These are phyloP conservation scores for Fragilaria crotonensis DNA, from an alignment of 108 stramenopile genomes.

Conservation along the genomic window DNA sequence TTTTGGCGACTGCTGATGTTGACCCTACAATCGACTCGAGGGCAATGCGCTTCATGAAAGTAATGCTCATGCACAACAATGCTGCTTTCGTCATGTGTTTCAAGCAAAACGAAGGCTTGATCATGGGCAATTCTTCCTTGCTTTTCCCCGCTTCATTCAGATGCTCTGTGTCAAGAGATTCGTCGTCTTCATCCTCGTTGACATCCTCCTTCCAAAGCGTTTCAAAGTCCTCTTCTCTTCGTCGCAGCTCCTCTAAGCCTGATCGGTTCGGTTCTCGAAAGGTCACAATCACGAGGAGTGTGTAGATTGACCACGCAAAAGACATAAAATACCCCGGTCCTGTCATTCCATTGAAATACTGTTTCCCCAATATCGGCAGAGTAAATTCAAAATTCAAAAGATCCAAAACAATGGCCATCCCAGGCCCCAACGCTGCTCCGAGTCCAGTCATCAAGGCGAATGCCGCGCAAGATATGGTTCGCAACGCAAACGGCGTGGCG, in stretches of 20 bases:
- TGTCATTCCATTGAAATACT: conserved; percentile 65
- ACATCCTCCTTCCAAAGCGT: neutral
- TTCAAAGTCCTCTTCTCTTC: conserved; percentile 13
- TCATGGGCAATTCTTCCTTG: neutral
- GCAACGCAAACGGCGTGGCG: conserved; percentile 44
- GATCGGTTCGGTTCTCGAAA: conserved; percentile 56
- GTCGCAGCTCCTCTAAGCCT: conserved; percentile 46
- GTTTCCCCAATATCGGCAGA: conserved; percentile 31
- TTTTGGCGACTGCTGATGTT: conserved; percentile 58
- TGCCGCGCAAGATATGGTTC: conserved; percentile 57
- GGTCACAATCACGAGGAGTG: conserved; percentile 21
- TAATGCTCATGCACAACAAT: conserved; percentile 36
- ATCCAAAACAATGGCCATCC: conserved; percentile 55
- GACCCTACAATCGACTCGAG: conserved; percentile 54
- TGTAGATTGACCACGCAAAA: conserved; percentile 51
- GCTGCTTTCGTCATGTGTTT: conserved; percentile 7
- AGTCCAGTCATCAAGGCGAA: conserved; percentile 64
- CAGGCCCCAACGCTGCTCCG: conserved; percentile 67
- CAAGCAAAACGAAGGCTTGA: conserved; percentile 28
- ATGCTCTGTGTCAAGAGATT: neutral
- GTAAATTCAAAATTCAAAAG: conserved; percentile 29
- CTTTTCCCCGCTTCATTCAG: neutral
- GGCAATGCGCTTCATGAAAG: conserved; percentile 62
- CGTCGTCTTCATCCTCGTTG: neutral
- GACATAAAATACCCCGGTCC: conserved; percentile 78